Percentiles rank a stretch among this genome's conserved stretches.
These are phyloP conservation scores for Tetrapisispora taiwanensis DNA, from an alignment of 805 yeast genomes.

Conservation along the genomic window DNA sequence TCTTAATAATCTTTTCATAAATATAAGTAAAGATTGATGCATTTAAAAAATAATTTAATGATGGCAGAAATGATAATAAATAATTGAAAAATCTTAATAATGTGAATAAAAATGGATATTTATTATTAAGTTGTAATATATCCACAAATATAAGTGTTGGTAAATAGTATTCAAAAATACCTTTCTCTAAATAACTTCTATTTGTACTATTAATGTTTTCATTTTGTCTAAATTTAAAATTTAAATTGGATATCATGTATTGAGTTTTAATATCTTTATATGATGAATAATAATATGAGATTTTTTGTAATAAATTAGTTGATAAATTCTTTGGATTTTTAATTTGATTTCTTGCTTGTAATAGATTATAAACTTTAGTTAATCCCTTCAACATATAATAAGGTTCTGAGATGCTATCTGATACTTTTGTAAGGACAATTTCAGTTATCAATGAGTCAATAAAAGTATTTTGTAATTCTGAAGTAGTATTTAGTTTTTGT, in stretches of 20 bases:
- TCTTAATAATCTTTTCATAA: conserved; percentile 7
- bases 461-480: conserved; percentile 18
- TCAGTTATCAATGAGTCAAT: conserved; percentile 16
- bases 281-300: background rate
- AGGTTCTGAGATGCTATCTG: conserved; percentile 22
- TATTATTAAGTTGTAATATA: conserved; percentile 1
- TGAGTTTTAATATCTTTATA: background rate
- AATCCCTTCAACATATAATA: conserved; percentile 16
- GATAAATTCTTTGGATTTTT: background rate
- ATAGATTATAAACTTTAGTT: conserved; percentile 7
- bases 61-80: background rate
- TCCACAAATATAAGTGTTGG: conserved; percentile 7
- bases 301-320: background rate
- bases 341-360: background rate
- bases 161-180: conserved; percentile 1
- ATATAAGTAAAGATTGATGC: background rate
- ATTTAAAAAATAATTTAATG: background rate
- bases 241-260: background rate
- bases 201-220: background rate
- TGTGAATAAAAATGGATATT: conserved; percentile 11
- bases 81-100: conserved; percentile 16
- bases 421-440: conserved; percentile 17
- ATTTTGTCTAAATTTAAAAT: background rate
- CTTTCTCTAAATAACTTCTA: background rate
- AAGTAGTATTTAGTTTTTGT: conserved; percentile 7